Conservation (phyloP, 371 early-diverging fungal genomes). For the Mucor indicus region DNA sequence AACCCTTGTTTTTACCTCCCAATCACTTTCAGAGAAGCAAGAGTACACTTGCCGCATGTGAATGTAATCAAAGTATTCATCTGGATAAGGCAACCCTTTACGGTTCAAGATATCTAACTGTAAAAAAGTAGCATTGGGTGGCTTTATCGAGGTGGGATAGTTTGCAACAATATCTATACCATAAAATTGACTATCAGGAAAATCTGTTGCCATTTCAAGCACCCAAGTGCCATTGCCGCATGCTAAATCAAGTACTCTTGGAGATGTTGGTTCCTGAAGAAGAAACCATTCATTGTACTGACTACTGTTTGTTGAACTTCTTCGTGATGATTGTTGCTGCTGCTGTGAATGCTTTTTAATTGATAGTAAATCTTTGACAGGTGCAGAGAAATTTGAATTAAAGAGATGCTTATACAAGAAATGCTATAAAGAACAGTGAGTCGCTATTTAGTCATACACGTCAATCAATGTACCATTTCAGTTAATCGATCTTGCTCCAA, state of each 20-base stretch:
- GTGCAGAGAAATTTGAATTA: conserved; percentile 37
- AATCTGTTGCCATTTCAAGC: conserved; percentile 55
- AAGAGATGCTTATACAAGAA: conserved; percentile 38
- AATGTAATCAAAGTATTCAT: conserved; percentile 54
- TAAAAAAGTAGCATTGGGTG: conserved; percentile 45
- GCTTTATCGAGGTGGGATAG: conserved; percentile 52
- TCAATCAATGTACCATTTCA: conserved; percentile 14
- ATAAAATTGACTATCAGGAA: conserved; percentile 47
- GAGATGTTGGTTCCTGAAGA: conserved; percentile 4
- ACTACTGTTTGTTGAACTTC: conserved; percentile 4
- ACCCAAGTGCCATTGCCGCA: conserved; percentile 49
- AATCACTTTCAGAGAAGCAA: conserved; percentile 34
- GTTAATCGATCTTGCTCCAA: conserved; percentile 36
- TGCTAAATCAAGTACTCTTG: conserved; percentile 37
- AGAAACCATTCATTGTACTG: background rate
- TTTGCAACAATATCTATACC: conserved; percentile 48
- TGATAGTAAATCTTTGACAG: conserved; percentile 33
- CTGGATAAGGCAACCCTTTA: conserved; percentile 49
- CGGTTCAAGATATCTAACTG: conserved; percentile 40
- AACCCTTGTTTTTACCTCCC: conserved; percentile 27
- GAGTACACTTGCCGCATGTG: conserved; percentile 45
- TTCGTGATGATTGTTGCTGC: background rate
- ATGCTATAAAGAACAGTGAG: conserved; percentile 23
- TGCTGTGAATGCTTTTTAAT: background rate
- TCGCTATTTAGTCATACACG: background rate